Evolutionary conservation across 306 rosid genomes (phyloP).

Genomic region (Quercus cerris): DNA sequence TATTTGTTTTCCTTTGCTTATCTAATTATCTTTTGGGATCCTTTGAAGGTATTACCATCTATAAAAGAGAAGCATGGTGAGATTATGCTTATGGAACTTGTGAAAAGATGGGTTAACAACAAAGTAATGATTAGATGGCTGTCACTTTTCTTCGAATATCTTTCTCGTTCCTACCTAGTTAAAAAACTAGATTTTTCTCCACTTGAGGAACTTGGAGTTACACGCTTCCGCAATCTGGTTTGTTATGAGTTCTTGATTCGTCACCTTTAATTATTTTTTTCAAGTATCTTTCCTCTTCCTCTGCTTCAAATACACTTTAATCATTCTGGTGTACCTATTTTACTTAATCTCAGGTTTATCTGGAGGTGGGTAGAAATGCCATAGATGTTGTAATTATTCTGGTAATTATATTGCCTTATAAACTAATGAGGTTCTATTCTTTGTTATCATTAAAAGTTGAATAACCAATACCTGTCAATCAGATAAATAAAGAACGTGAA

Average conservation of each 20-base stretch:
- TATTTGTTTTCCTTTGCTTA: neutral
- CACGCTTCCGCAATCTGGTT: constrained; percentile 56
- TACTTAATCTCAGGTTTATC: constrained; percentile 48
- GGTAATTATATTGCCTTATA: constrained; percentile 34
- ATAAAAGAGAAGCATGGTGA: constrained; percentile 63
- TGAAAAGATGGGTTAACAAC: constrained; percentile 54
- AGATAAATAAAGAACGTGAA: constrained; percentile 83
- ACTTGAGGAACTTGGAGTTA: constrained; percentile 44
- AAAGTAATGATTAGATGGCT: constrained; percentile 56
- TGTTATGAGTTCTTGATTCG: constrained; percentile 11
- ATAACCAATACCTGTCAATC: constrained; percentile 19
- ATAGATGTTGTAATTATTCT: constrained; percentile 59
- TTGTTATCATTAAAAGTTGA: neutral
- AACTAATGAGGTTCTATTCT: neutral
- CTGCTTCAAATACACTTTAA: neutral
- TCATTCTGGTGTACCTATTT: neutral
- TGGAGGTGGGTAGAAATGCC: constrained; percentile 41
- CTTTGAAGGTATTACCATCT: constrained; percentile 55
- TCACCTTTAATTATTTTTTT: no score
- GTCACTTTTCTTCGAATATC: constrained; percentile 49
- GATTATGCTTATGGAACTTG: constrained; percentile 67
- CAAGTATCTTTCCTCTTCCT: neutral
- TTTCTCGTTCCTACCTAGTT: constrained; percentile 42
- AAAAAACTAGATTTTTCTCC: constrained; percentile 33
- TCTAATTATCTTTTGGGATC: neutral